phyloP scores from a whole-genome alignment of 1,284 basidiomycete species.

The Paramarasmius palmivorus region DNA sequence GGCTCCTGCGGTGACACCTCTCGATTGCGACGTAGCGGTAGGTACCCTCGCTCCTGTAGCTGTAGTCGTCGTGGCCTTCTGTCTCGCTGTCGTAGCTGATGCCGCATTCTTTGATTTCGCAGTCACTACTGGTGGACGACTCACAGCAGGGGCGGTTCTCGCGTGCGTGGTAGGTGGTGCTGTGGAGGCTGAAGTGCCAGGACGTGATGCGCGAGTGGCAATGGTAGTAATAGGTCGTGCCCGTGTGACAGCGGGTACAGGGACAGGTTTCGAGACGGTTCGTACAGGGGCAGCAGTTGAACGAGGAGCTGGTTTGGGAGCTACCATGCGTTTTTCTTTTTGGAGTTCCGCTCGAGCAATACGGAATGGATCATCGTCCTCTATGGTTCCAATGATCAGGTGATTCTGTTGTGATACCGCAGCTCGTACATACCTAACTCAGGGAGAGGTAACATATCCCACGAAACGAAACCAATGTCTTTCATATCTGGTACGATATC shows the following conservation, averaged over 20 bases:
- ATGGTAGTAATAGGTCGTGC: background rate
- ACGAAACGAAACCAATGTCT: constrained; percentile 26
- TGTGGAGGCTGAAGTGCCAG: constrained; percentile 6
- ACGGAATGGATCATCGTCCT: constrained; percentile 27
- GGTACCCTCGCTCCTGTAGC: no score
- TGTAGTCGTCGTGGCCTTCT: no score
- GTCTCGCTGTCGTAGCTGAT: no score
- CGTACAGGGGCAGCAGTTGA: no score
- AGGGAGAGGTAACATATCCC: constrained; percentile 32
- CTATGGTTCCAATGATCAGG: constrained; percentile 7
- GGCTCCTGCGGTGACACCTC: no score
- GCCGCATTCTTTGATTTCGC: no score
- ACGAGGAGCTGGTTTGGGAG: background rate
- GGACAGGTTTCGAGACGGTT: constrained; percentile 8
- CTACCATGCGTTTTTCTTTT: background rate
- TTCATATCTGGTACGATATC: constrained; percentile 23
- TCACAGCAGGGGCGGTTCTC: background rate
- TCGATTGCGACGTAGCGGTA: no score
- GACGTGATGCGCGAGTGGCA: background rate
- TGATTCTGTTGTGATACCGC: background rate
- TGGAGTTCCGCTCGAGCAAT: background rate
- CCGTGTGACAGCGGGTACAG: constrained; percentile 5
- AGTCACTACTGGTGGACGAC: background rate
- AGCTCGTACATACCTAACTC: constrained; percentile 33
- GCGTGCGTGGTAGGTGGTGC: background rate